A percentile compares a stretch with the other conserved stretches of the same genome.
These are phyloP conservation scores for Asterella californica DNA, from an alignment of 225 moss, liverwort and hornwort genomes.

Conservation along the genomic window DNA sequence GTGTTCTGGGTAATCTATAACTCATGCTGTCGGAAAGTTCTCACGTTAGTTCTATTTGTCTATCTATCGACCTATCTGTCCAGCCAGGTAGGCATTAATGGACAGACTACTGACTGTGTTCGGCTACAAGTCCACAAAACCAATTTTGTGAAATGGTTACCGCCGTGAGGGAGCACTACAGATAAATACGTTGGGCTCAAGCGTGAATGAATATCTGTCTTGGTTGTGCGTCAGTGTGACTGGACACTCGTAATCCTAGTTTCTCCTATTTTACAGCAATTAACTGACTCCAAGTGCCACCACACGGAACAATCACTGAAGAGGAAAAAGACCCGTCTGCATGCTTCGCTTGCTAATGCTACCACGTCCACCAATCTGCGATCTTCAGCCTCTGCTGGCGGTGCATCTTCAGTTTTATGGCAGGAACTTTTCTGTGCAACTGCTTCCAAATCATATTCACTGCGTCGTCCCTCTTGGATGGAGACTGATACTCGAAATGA, in stretches of 20 bases:
- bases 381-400: slow-evolving; percentile 60
- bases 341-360: background rate
- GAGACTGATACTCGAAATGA: slow-evolving; percentile 74
- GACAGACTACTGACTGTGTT: background rate
- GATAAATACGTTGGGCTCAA: background rate
- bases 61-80: background rate
- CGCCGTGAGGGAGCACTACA: background rate
- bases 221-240: background rate
- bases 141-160: background rate
- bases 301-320: background rate
- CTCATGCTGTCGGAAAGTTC: background rate
- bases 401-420: slow-evolving; percentile 48
- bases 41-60: background rate
- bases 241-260: background rate
- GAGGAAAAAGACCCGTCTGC: background rate
- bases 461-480: slow-evolving; percentile 63
- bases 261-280: slow-evolving; percentile 1
- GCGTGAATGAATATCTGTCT: background rate
- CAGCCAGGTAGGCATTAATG: background rate
- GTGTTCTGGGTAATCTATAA: background rate
- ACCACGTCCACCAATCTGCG: slow-evolving; percentile 56
- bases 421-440: slow-evolving; percentile 60
- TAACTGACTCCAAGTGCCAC: background rate
- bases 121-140: background rate
- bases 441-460: slow-evolving; percentile 81